A percentile compares a stretch with the other conserved stretches of the same genome.
phyloP scores from a whole-genome alignment of 2,329 filamentous ascomycete genomes.

The Colletotrichum endophyticum region DNA sequence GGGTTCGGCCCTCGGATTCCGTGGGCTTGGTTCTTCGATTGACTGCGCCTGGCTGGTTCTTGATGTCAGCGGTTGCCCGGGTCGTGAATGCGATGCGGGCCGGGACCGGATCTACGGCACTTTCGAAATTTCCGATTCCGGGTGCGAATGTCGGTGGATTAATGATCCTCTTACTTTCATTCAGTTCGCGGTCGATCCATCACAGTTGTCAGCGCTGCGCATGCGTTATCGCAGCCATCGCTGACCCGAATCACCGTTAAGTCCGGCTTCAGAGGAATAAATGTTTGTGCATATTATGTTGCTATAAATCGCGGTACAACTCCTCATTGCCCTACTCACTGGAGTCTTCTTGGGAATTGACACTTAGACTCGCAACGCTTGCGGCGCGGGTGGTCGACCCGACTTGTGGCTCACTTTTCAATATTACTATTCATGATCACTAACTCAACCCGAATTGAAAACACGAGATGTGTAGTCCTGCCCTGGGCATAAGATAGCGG shows the following conservation, averaged over 20 bases:
- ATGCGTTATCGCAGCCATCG: accelerated
- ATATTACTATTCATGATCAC: neutral
- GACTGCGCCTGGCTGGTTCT: neutral
- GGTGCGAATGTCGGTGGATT: neutral
- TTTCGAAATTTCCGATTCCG: neutral
- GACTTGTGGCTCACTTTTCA: neutral
- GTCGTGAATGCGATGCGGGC: neutral
- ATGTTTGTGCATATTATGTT: neutral
- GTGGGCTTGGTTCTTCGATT: neutral
- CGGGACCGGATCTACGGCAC: neutral
- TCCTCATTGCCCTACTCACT: neutral
- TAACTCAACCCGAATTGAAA: neutral
- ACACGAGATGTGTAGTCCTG: neutral
- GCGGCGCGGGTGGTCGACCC: neutral
- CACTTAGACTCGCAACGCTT: neutral
- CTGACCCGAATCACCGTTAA: neutral
- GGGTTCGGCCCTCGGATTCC: neutral
- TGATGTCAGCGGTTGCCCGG: neutral
- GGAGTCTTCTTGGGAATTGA: neutral
- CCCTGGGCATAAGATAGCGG: no score
- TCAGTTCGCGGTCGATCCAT: neutral
- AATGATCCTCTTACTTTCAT: neutral
- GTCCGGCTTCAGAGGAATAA: neutral
- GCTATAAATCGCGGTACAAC: neutral
- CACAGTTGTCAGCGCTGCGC: accelerated